Evolutionary conservation across 371 early-diverging fungal genomes (phyloP).

Genomic region (Gilbertella persicaria): DNA sequence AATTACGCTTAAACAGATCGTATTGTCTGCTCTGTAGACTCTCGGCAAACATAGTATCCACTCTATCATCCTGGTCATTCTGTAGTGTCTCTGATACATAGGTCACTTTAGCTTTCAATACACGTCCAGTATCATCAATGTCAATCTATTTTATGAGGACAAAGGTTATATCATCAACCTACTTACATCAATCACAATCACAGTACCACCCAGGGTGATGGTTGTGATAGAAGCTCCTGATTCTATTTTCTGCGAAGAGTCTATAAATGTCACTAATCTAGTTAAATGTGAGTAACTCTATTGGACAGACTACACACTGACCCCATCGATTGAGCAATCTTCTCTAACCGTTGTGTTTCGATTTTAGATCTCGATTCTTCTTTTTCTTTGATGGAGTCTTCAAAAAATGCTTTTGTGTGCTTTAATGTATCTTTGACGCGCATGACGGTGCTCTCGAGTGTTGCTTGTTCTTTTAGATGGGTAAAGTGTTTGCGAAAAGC

Average conservation of each 20-base stretch:
- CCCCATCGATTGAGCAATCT: constrained; percentile 48
- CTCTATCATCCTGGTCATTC: constrained; percentile 55
- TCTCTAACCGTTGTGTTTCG: constrained; percentile 35
- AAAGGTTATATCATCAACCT: background rate
- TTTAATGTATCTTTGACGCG: constrained; percentile 49
- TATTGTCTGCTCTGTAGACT: constrained; percentile 50
- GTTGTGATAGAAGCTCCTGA: constrained; percentile 48
- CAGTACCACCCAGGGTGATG: constrained; percentile 57
- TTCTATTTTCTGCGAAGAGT: constrained; percentile 46
- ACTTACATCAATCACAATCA: constrained; percentile 64
- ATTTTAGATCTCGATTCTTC: constrained; percentile 48
- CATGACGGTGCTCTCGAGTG: constrained; percentile 52
- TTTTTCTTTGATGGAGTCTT: constrained; percentile 44
- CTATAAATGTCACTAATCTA: constrained; percentile 52
- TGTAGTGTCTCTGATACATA: constrained; percentile 56
- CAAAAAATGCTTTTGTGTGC: constrained; percentile 42
- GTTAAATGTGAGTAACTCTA: constrained; percentile 16
- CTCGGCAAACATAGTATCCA: constrained; percentile 51
- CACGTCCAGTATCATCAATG: constrained; percentile 52
- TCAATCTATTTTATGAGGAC: constrained; percentile 61
- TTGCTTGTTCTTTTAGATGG: constrained; percentile 60
- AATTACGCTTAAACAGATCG: constrained; percentile 49
- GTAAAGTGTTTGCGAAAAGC: constrained; percentile 60
- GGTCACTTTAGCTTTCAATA: constrained; percentile 52
- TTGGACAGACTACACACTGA: constrained; percentile 5